A percentile compares a stretch with the other conserved stretches of the same genome.
These are phyloP conservation scores for Gynandropsis gynandra DNA, from an alignment of 345 rosid species.

Conservation along the genomic window DNA sequence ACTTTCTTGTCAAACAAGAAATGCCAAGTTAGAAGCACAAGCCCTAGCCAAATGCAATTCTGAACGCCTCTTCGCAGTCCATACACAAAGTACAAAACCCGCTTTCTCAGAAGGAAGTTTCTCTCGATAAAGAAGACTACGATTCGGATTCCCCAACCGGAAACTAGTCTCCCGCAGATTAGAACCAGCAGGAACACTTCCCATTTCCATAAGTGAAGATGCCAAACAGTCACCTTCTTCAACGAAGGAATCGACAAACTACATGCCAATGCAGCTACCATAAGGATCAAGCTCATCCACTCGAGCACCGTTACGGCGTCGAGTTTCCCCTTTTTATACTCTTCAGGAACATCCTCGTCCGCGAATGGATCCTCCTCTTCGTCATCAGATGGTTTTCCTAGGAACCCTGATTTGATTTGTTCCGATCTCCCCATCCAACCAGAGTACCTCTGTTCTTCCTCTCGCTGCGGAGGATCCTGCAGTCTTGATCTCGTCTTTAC, in stretches of 20 bases:
- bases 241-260: slow-evolving; percentile 37
- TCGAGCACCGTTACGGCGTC: slow-evolving; percentile 44
- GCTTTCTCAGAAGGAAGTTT: slow-evolving; percentile 62
- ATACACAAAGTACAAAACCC: slow-evolving; percentile 77
- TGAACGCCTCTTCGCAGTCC: slow-evolving; percentile 74
- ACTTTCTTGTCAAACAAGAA: slow-evolving; percentile 55
- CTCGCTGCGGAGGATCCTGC: slow-evolving; percentile 51
- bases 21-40: slow-evolving; percentile 69
- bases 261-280: slow-evolving; percentile 41
- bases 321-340: slow-evolving; percentile 35
- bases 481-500: slow-evolving; percentile 69
- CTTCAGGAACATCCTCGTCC: slow-evolving; percentile 67
- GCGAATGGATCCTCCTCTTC: slow-evolving; percentile 74
- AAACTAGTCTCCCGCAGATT: slow-evolving; percentile 76
- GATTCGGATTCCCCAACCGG: slow-evolving; percentile 81
- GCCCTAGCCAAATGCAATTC: slow-evolving; percentile 76
- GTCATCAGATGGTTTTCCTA: slow-evolving; percentile 25
- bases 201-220: slow-evolving; percentile 87
- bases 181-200: slow-evolving; percentile 62
- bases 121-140: slow-evolving; percentile 72
- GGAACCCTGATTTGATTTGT: slow-evolving; percentile 42
- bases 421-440: slow-evolving; percentile 42
- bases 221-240: slow-evolving; percentile 32
- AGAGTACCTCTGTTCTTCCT: slow-evolving; percentile 34
- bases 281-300: slow-evolving; percentile 57